Conservation (phyloP, 1,139 yeast genomes). For the Scheffersomyces cryptocercus region DNA sequence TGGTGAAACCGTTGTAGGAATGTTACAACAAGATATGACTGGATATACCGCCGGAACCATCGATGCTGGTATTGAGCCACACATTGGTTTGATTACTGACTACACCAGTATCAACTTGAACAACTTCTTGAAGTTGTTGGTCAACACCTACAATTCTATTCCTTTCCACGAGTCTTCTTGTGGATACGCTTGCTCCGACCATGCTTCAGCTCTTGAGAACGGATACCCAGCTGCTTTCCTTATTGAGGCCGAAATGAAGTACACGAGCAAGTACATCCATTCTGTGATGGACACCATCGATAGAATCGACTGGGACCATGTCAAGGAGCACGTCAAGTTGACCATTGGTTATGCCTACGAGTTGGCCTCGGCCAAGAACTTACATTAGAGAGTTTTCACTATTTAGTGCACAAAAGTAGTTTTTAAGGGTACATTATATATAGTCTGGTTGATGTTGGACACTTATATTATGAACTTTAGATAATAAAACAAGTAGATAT, state of each 20-base stretch:
- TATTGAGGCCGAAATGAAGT: conserved; percentile 70
- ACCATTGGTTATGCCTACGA: conserved; percentile 73
- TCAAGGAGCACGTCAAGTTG: conserved; percentile 75
- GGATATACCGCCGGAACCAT: conserved; percentile 67
- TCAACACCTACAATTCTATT: conserved; percentile 62
- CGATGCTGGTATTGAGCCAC: conserved; percentile 61
- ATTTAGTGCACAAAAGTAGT: no score
- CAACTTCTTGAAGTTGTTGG: conserved; percentile 60
- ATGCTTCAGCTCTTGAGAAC: conserved; percentile 77
- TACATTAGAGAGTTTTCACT: conserved; percentile 1
- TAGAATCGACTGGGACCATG: conserved; percentile 71
- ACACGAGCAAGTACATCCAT: conserved; percentile 71
- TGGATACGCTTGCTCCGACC: conserved; percentile 94
- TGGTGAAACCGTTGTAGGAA: conserved; percentile 63
- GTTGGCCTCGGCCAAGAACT: conserved; percentile 37
- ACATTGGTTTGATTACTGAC: conserved; percentile 80
- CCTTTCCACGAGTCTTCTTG: conserved; percentile 75
- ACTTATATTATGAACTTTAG: no score
- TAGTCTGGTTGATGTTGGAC: no score
- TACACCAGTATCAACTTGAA: conserved; percentile 63
- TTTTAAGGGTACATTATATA: no score
- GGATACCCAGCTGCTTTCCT: conserved; percentile 86
- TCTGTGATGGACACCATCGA: conserved; percentile 80
- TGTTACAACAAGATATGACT: conserved; percentile 96
- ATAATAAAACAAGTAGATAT: no score